Evolutionary conservation across 73 alveolate species (phyloP), one percentile per base, ranked within the genome.

Genomic region (Blepharisma japonicum): DNA sequence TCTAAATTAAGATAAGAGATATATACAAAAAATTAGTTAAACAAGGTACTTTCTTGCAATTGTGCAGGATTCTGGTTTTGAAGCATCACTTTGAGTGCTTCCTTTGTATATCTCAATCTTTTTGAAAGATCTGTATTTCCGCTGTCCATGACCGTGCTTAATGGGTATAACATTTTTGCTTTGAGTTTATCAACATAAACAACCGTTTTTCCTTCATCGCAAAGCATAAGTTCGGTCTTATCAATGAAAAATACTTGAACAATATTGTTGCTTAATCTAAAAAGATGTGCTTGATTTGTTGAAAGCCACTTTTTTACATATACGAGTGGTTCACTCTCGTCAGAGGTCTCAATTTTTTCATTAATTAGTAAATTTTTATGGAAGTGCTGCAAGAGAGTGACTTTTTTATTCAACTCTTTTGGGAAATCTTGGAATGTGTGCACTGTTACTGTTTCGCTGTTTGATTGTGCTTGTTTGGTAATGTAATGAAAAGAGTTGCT

Each of bases 231-330:
- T 77, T 96, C 99, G 25, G 98, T 91, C 78, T 95, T 94, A 66
- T 94, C 99, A 68, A 89, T 83, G 90, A 97, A 97, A 90, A 89
- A 90, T 48, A 97, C 98, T 90, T 97, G 93, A 46, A 97, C 98
- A 23, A 96, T 91, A 71, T 96, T 96, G 82, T 96, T 95, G 7
- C 97, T 87, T 56, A 96, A 90, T 85, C 99, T 86, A 88, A 96
- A 96, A 91, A 96, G 86, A 39, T 93, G 91, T 47, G 99, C 98
- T 81, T 96, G 98, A 45, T 93, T 88, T 6, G 99, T 96, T 84
- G 91, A 83, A 96, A 96, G 95, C 97, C 98, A 96, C 82, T 94
- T 96, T 85, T 95, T 96, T 38, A 96, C 96, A 84, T 95, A 96
- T 42, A 95, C 51, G 6, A 81, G 46, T 74, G 42, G 42, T 0